phyloP scores from a whole-genome alignment of 2,329 filamentous ascomycete species.

The Xylariaceae sp. region DNA sequence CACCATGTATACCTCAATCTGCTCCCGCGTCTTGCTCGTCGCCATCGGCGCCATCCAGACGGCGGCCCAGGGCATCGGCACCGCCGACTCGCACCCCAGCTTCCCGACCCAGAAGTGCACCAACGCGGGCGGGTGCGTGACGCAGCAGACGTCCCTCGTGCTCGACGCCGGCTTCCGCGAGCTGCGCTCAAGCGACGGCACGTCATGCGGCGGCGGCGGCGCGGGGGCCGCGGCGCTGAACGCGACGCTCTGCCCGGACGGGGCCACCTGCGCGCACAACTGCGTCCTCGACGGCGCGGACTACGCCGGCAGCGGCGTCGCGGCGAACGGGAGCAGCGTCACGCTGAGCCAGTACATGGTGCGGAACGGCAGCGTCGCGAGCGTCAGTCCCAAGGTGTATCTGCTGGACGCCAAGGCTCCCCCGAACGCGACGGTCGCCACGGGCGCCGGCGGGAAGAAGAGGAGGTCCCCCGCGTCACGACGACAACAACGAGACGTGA shows the following conservation, averaged over 20 bases:
- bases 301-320: conserved; percentile 34
- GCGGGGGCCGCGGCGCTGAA: conserved; percentile 24
- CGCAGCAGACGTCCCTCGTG: conserved; percentile 45
- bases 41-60: neutral
- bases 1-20: no score
- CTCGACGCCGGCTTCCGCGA: conserved; percentile 41
- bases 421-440: neutral
- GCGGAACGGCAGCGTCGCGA: conserved; percentile 20
- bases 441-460: no score
- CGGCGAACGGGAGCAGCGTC: conserved; percentile 14
- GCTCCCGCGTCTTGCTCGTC: neutral
- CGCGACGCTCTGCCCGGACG: conserved; percentile 38
- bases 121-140: conserved; percentile 40
- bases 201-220: conserved; percentile 20
- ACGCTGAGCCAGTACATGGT: conserved; percentile 26
- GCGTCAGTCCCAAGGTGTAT: conserved; percentile 44
- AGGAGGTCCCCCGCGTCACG: no score
- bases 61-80: neutral
- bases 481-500: conserved; percentile 2
- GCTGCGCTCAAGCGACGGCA: conserved; percentile 25
- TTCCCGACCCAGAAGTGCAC: conserved; percentile 49
- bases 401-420: conserved; percentile 45
- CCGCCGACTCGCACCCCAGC: conserved; percentile 36
- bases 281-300: conserved; percentile 47
- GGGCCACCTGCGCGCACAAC: conserved; percentile 42